These are phyloP conservation scores for Phellinidium pouzarii DNA, from an alignment of 1,284 basidiomycete genomes.

Conservation along the genomic window DNA sequence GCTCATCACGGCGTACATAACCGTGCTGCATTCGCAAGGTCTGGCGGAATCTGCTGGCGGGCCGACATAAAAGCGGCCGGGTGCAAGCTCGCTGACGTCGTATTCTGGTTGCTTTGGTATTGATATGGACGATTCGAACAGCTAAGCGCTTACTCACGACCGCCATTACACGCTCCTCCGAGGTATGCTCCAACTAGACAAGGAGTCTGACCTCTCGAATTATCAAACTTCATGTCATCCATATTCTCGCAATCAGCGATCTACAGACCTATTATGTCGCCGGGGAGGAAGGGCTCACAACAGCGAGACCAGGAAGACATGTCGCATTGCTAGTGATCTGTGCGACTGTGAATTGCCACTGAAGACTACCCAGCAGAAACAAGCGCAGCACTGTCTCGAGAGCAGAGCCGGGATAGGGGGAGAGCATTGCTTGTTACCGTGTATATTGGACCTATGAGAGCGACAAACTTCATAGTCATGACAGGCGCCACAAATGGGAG, in stretches of 20 bases:
- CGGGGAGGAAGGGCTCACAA: neutral
- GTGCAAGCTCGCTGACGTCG: constrained; percentile 13
- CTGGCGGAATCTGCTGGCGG: constrained; percentile 11
- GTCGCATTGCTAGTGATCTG: constrained; percentile 19
- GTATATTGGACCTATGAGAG: neutral
- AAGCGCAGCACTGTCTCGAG: neutral
- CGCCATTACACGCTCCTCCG: constrained; percentile 17
- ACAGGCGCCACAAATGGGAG: neutral
- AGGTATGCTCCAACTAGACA: constrained; percentile 24
- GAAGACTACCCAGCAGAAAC: neutral
- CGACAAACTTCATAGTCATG: neutral
- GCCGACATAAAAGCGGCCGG: constrained; percentile 17
- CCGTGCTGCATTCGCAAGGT: constrained; percentile 20
- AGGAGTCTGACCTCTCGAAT: constrained; percentile 29
- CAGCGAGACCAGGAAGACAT: constrained; percentile 7
- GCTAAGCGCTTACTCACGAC: constrained; percentile 12
- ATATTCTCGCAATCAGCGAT: neutral
- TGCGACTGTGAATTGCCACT: neutral
- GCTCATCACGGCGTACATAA: constrained; percentile 19
- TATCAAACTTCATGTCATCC: constrained; percentile 26
- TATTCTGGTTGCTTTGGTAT: constrained; percentile 13
- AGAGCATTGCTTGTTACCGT: neutral
- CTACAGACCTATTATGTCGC: neutral
- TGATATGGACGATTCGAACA: neutral
- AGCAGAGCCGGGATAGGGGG: neutral